Base-by-base conservation (phyloP, 805 yeast genomes). In the Kodamaea kaohsiungensis region DNA sequence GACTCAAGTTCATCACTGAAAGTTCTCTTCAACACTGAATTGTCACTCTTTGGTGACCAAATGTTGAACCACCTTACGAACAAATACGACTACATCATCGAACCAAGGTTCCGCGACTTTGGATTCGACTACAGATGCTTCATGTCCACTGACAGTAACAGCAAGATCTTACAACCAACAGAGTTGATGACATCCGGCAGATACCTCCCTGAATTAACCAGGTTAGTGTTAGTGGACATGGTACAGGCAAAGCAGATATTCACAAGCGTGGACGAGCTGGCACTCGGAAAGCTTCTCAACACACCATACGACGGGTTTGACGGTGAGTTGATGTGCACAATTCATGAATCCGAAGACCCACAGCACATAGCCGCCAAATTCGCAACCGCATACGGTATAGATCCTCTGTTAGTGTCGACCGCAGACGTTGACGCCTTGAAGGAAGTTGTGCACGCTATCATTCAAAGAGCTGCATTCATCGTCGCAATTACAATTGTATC, bases 101-200 rank as follows among this genome's bases (percentile, higher is more conserved):
- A 76, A 55, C 54, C 65, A 7, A 65, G 76, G 19, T 67, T 70
- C 52, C 56, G 64, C 43, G 49, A 50, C 53, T 56, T 55, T 16
- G 48, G 52, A 10, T 60, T 56, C 48, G 18, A 56, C 52, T 68
- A 66, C 60, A 58, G 64, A 49, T 68, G 70, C 43, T 71, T 68
- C 57, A 72, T 77, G 73, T 50, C 59, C 10, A 55, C 58, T 8
- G 70, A 66, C 52, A 65, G 66, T 3, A 40, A 57, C 16, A 65
- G 64, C 3, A 54, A 59, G 38, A 64, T 81, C 9, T 80, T 80
- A 60, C 87, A 83, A 62, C 89, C 88, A 1, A 65, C 78, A 30
- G 88, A 84, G 63, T 68, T 80, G 55, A 64, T 83, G 66, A 74
- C 84, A 30, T 70, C 83, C 22, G 87, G 87, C 0, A 67, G 88